phyloP scores from a whole-genome alignment of 2,329 filamentous ascomycete species.

The Metarhizium robertsii region DNA sequence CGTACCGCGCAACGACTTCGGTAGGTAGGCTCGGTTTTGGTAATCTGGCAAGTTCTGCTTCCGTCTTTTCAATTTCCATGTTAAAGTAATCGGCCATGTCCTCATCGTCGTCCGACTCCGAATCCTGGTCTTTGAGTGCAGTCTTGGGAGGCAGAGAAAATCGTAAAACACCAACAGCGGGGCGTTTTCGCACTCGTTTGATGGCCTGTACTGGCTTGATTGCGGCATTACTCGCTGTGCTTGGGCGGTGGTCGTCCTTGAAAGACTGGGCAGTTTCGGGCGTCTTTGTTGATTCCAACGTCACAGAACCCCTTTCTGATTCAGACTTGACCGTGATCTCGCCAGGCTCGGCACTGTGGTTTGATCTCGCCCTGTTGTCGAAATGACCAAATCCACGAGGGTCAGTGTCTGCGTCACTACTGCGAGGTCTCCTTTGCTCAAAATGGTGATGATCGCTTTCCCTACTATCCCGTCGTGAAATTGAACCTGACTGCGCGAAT shows the following conservation, averaged over 20 bases:
- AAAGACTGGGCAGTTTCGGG: neutral
- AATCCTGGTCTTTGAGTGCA: conserved; percentile 20
- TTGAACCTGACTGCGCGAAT: conserved; percentile 33
- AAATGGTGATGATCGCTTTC: conserved; percentile 22
- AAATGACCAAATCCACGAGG: conserved; percentile 17
- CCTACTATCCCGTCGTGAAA: conserved; percentile 26
- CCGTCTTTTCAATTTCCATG: conserved; percentile 40
- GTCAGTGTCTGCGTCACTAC: conserved; percentile 43
- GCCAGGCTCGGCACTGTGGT: conserved; percentile 37
- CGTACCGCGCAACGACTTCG: conserved; percentile 36
- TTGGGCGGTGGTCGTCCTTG: neutral
- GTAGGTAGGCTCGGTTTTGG: conserved; percentile 29
- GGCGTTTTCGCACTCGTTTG: conserved; percentile 18
- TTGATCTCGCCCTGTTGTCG: conserved; percentile 27
- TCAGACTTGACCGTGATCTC: conserved; percentile 34
- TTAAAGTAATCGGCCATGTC: conserved; percentile 49
- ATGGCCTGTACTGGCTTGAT: neutral
- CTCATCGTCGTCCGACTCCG: conserved; percentile 48
- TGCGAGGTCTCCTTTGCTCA: conserved; percentile 37
- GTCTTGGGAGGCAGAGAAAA: conserved; percentile 32
- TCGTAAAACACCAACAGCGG: conserved; percentile 22
- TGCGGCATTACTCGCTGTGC: neutral
- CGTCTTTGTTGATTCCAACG: neutral
- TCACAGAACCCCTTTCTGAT: conserved; percentile 15
- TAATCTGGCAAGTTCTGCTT: conserved; percentile 38